Base-by-base conservation (phyloP, 1,284 basidiomycete genomes). In the Coniferiporia sulphurascens region DNA sequence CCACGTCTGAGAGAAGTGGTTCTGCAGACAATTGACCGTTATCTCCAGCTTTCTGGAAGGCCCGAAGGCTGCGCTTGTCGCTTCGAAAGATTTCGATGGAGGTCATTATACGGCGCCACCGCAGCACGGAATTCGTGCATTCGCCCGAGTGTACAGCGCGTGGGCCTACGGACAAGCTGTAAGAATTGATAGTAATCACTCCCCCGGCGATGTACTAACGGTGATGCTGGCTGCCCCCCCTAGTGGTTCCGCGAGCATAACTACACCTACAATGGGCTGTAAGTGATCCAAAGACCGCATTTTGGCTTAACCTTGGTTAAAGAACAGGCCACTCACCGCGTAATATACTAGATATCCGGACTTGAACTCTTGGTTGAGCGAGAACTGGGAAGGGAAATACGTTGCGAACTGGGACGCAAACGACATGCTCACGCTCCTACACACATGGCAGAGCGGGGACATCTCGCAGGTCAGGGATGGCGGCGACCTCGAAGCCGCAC, bases 121-220 rank as follows among this genome's bases (percentile, higher is more conserved):
- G 6, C 64, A 70, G 5, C 68, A 68, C 51, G 70, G 70, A 3
- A 71, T 74, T 46, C 69, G 74, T 3, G 74, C 73, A 1, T 73
- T 75, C 44, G 72, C 64, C 41, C 65, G 73, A 36, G 72, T 67
- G 41, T 74, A 73, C 60, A 69, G 71, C 52, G 71, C 73, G 21
- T 75, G 74, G 73, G 73, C 73, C 1, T 74, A 73, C 38, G 72
- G 73, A 7, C 73, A 74, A 63, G 66, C 72, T 41, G 74, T 75
- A 36, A 60, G 71, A 57, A 27, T 22, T 27, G 9, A 58, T 35
- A 21, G 44, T 34, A 9, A 13, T n/a, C n/a, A 38, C 19, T 15
- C 32, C 56, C 13, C 19, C 19, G 21, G 3, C 7, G 15, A 46
- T 44, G 32, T 27, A 53, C 32, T 43, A 36, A 34, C 15, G 17